Evolutionary conservation across 495 filamentous ascomycete genomes (phyloP).

Genomic region (Talaromyces ruber): DNA sequence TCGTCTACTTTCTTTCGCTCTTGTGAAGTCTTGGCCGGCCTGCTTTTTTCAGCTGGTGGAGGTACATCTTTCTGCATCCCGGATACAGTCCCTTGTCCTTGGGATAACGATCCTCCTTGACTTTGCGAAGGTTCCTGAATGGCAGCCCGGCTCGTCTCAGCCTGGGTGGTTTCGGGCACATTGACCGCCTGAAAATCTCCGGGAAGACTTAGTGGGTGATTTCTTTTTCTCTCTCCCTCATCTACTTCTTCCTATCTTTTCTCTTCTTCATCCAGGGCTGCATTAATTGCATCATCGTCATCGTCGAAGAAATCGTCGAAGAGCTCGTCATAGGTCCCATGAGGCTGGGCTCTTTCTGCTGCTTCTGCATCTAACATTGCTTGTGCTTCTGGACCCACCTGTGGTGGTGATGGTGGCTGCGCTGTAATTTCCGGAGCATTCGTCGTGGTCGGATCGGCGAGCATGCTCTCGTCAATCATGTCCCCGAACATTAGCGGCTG

Average conservation of each 20-base stretch:
- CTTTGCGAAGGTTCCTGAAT: not conserved
- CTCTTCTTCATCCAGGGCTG: not conserved
- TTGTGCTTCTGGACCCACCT: not conserved
- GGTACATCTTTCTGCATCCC: not conserved
- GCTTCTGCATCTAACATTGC: not conserved
- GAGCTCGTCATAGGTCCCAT: not conserved
- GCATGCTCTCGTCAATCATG: not conserved
- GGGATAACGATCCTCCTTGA: not conserved
- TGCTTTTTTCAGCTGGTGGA: not conserved
- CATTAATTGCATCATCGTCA: not conserved
- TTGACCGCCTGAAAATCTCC: not conserved
- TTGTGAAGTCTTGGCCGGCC: not conserved
- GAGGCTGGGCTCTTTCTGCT: not conserved
- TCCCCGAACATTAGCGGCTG: not conserved
- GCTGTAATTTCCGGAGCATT: not conserved
- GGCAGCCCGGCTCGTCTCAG: not conserved
- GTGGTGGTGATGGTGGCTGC: not conserved
- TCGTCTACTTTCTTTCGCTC: not conserved
- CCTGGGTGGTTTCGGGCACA: not conserved
- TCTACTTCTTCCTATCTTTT: not conserved
- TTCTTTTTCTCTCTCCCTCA: not conserved
- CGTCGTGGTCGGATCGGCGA: not conserved
- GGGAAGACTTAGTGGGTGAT: not conserved
- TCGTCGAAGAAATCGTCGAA: not conserved
- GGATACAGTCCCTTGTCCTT: not conserved